These are phyloP conservation scores for Daldinia decipiens DNA, from an alignment of 495 filamentous ascomycete species.

Conservation along the genomic window DNA sequence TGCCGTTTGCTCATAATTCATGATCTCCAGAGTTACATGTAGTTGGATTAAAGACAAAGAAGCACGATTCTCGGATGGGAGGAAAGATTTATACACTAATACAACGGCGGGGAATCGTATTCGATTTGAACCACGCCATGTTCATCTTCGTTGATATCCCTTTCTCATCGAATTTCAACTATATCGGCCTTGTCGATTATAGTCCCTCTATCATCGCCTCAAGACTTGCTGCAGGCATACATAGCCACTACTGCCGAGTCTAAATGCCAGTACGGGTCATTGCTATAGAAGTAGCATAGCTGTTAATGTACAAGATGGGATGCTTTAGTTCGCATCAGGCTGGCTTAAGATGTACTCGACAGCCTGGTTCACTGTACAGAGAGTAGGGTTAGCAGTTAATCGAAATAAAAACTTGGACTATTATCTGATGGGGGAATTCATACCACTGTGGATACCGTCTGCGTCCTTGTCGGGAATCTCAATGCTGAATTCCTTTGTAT, in stretches of 20 bases:
- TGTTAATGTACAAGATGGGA: conserved; percentile 44
- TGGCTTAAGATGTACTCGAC: conserved; percentile 95
- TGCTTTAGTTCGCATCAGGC: conserved; percentile 74
- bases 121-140: conserved; percentile 31
- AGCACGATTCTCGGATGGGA: conserved; percentile 14
- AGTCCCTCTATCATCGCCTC: conserved; percentile 31
- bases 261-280: conserved; percentile 36
- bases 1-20: not conserved
- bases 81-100: conserved; percentile 52
- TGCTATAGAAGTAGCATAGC: conserved; percentile 47
- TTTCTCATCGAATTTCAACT: conserved; percentile 32
- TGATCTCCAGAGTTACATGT: not conserved
- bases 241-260: conserved; percentile 23
- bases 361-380: conserved; percentile 84
- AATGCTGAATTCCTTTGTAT: conserved; percentile 93
- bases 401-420: not conserved
- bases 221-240: conserved; percentile 18
- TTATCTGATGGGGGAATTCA: conserved; percentile 49
- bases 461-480: conserved; percentile 99
- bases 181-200: conserved; percentile 23
- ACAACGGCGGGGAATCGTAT: conserved; percentile 45
- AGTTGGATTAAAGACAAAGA: conserved; percentile 2
- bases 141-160: conserved; percentile 30
- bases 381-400: conserved; percentile 28
- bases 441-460: conserved; percentile 96